Percentiles rank a stretch among this genome's conserved stretches.
These are phyloP conservation scores for Vitrella brassicaformis DNA, from an alignment of 73 alveolate species.

Conservation along the genomic window DNA sequence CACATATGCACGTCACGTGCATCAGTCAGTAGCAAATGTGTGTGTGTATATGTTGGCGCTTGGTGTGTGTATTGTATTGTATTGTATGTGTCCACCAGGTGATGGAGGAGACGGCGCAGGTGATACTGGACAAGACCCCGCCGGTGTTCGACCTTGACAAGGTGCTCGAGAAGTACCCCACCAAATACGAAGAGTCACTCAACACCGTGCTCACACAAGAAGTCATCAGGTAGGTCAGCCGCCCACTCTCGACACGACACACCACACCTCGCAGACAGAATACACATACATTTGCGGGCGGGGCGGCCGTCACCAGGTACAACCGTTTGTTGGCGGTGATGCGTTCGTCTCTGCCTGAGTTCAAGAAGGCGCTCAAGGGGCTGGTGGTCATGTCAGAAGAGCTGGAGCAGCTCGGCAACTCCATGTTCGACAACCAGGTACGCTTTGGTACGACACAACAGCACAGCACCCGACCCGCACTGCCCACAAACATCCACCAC, in stretches of 20 bases:
- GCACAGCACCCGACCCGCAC: too few species aligned
- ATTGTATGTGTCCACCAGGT: too few species aligned
- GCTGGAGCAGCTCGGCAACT: constrained; percentile 89
- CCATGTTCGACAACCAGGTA: constrained; percentile 90
- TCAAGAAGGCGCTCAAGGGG: constrained; percentile 36
- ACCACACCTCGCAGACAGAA: too few species aligned
- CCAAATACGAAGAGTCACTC: constrained; percentile 29
- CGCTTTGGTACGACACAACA: too few species aligned
- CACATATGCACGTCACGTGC: too few species aligned
- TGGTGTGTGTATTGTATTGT: too few species aligned
- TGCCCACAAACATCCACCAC: too few species aligned
- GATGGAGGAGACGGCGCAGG: not conserved
- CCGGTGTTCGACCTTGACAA: constrained; percentile 16
- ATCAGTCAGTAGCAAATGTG: too few species aligned
- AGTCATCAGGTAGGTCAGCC: too few species aligned
- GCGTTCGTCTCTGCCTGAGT: constrained; percentile 14
- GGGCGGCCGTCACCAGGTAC: not conserved
- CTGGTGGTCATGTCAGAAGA: constrained; percentile 62
- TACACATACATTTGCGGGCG: too few species aligned
- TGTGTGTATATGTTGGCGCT: too few species aligned
- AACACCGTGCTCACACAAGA: constrained; percentile 36
- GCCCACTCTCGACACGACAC: too few species aligned
- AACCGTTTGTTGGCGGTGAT: constrained; percentile 18
- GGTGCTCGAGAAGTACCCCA: constrained; percentile 27
- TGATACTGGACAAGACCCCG: constrained; percentile 20